Conservation (phyloP, 2,329 filamentous ascomycete species). For the Alternaria postmessia region DNA sequence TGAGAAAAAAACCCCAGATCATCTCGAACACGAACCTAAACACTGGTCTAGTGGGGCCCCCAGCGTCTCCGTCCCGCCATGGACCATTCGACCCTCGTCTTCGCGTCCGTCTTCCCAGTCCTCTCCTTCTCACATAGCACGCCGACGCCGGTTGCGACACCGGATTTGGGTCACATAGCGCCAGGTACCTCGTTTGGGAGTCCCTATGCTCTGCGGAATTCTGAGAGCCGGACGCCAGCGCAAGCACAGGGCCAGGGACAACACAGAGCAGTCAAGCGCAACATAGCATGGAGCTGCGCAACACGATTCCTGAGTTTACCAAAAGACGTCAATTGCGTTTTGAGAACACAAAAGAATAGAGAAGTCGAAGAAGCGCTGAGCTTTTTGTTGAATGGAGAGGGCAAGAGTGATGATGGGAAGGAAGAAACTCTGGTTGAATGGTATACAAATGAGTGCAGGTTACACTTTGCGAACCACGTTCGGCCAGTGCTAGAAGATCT, state of each 20-base stretch:
- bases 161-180: slow-evolving; percentile 52
- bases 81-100: slow-evolving; percentile 49
- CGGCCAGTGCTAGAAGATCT: slow-evolving; percentile 36
- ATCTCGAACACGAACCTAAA: slow-evolving; percentile 6
- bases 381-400: slow-evolving; percentile 48
- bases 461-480: slow-evolving; percentile 52
- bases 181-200: slow-evolving; percentile 54
- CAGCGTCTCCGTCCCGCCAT: slow-evolving; percentile 35
- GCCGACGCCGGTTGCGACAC: slow-evolving; percentile 56
- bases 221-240: slow-evolving; percentile 32
- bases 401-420: slow-evolving; percentile 36
- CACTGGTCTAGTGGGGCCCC: slow-evolving; percentile 28
- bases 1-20: slow-evolving; percentile 1
- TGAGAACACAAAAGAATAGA: slow-evolving; percentile 28
- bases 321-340: slow-evolving; percentile 32
- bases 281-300: slow-evolving; percentile 57
- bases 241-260: slow-evolving; percentile 43
- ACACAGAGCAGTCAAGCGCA: slow-evolving; percentile 47
- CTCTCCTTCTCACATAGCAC: slow-evolving; percentile 52
- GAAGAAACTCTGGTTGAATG: slow-evolving; percentile 52
- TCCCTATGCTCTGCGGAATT: slow-evolving; percentile 32
- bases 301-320: slow-evolving; percentile 54
- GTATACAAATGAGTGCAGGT: slow-evolving; percentile 55
- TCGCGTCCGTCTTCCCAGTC: slow-evolving; percentile 57
- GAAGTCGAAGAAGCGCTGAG: slow-evolving; percentile 49